Conservation (phyloP, 208 protist genomes). For the Trichomonas gallinae region DNA sequence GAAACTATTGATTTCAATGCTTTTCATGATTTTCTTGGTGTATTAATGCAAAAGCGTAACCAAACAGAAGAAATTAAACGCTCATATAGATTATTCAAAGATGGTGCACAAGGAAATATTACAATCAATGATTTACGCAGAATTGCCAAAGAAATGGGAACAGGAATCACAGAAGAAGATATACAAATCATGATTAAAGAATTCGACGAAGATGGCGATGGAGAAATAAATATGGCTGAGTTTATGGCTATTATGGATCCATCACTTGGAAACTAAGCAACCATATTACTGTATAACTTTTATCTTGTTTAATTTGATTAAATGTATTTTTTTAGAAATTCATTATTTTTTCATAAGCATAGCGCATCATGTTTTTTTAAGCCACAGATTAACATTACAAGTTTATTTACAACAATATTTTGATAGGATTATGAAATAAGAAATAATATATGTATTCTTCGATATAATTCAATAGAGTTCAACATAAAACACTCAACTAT, state of each 20-base stretch:
- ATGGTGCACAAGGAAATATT: constrained; percentile 48
- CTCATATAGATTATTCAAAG: constrained; percentile 52
- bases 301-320: no score
- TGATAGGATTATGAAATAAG: no score
- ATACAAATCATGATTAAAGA: constrained; percentile 90
- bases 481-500: no score
- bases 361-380: no score
- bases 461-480: no score
- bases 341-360: no score
- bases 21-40: constrained; percentile 46
- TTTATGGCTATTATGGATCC: constrained; percentile 21
- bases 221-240: constrained; percentile 29
- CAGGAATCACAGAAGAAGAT: constrained; percentile 64
- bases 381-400: no score
- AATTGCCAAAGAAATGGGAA: constrained; percentile 43
- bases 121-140: constrained; percentile 45
- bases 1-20: background rate
- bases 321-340: no score
- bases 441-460: no score
- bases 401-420: no score
- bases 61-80: constrained; percentile 51
- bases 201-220: constrained; percentile 78
- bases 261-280: background rate
- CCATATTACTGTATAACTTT: no score
- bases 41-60: constrained; percentile 62